phyloP scores from a whole-genome alignment of 345 rosid genomes.

The Heritiera littoralis region DNA sequence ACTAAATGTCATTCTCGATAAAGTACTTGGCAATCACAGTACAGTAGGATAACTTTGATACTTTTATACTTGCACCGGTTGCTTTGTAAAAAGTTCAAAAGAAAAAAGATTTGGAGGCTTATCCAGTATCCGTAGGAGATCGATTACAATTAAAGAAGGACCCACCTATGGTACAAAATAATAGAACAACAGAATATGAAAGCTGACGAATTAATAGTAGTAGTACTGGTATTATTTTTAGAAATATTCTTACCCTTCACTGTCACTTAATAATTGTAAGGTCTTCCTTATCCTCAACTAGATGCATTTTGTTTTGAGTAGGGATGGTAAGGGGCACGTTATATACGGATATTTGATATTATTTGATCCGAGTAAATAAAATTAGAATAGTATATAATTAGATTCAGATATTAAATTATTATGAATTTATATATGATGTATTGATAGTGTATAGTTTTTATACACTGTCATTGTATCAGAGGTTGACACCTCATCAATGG shows the following conservation, averaged over 20 bases:
- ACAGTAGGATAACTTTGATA: background rate
- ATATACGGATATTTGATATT: no score
- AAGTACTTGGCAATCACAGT: background rate
- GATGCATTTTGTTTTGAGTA: conserved; percentile 10
- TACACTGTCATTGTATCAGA: no score
- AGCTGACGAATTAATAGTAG: background rate
- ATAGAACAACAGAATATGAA: background rate
- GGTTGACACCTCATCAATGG: no score
- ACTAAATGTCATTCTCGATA: background rate
- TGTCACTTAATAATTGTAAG: conserved; percentile 3
- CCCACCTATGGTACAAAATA: background rate
- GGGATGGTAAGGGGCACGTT: no score
- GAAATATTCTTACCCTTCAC: background rate
- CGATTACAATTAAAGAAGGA: background rate
- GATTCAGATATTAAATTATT: no score
- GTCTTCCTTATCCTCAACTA: background rate
- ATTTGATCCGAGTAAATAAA: no score
- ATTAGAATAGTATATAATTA: no score
- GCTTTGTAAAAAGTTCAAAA: no score
- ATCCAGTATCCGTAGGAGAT: background rate
- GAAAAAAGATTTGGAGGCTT: background rate
- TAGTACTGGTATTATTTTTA: no score
- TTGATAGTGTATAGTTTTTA: no score
- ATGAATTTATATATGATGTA: no score
- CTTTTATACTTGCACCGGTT: no score